A percentile compares a stretch with the other conserved stretches of the same genome.
These are phyloP conservation scores for Coelastrella sp. DNA, from an alignment of 139 green algal species.

Conservation along the genomic window DNA sequence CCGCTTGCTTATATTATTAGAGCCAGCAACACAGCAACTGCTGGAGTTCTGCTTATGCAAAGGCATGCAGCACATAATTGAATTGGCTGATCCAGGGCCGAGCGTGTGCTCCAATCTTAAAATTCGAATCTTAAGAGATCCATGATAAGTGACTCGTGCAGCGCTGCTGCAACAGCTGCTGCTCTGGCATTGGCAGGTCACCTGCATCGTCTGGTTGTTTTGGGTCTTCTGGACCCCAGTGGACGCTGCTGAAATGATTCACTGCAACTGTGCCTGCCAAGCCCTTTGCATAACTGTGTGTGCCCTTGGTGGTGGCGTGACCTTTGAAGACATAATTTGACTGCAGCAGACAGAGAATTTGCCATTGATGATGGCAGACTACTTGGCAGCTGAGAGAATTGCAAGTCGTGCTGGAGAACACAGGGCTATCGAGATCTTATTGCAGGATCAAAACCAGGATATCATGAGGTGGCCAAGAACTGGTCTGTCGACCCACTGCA, in stretches of 20 bases:
- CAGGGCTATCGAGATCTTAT: too few relatives aligned
- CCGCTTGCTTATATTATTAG: too few relatives aligned
- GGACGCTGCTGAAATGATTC: slow-evolving; percentile 3
- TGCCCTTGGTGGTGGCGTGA: not conserved
- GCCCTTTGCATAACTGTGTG: not conserved
- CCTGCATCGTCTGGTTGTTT: not conserved
- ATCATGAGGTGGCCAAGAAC: not conserved
- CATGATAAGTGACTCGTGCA: too few relatives aligned
- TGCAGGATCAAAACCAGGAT: not conserved
- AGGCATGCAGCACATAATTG: not conserved
- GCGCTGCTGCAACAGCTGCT: not conserved
- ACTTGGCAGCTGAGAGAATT: too few relatives aligned
- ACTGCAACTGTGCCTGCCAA: not conserved
- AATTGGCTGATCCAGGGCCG: too few relatives aligned
- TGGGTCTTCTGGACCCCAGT: slow-evolving; percentile 6
- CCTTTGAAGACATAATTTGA: not conserved
- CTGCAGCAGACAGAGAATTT: not conserved
- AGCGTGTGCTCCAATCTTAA: too few relatives aligned
- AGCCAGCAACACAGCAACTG: not conserved
- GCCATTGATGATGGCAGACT: too few relatives aligned
- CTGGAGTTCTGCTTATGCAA: not conserved
- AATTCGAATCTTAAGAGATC: too few relatives aligned
- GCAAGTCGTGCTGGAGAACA: too few relatives aligned
- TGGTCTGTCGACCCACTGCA: not conserved
- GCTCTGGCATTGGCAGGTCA: not conserved